phyloP scores from a whole-genome alignment of 495 filamentous ascomycete species.

The Penicillium manginii region DNA sequence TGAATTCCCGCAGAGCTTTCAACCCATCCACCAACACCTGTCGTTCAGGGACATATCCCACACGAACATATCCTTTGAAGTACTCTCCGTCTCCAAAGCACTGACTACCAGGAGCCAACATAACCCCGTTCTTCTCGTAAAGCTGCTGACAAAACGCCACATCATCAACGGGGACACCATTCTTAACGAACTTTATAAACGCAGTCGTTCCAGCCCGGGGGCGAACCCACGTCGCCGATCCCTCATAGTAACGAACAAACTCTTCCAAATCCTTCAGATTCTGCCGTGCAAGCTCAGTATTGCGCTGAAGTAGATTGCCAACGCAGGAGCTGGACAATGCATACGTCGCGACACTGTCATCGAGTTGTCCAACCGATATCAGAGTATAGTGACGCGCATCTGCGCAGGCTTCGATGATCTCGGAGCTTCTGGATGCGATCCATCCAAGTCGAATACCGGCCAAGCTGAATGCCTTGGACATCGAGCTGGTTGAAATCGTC shows the following conservation, averaged over 20 bases:
- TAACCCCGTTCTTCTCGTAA: constrained; percentile 68
- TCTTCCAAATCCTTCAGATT: constrained; percentile 68
- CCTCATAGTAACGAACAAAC: constrained; percentile 61
- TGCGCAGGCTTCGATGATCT: constrained; percentile 65
- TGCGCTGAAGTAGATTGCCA: constrained; percentile 66
- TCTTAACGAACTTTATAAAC: constrained; percentile 67
- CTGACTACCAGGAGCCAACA: constrained; percentile 73
- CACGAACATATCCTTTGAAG: constrained; percentile 75
- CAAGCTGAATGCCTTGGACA: constrained; percentile 85
- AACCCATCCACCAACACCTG: constrained; percentile 68
- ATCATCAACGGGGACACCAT: constrained; percentile 69
- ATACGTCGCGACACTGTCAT: constrained; percentile 75
- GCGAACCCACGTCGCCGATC: constrained; percentile 67
- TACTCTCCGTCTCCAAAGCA: constrained; percentile 74
- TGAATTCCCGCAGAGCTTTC: constrained; percentile 61
- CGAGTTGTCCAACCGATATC: constrained; percentile 82
- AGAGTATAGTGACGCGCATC: constrained; percentile 79
- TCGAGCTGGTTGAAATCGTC: constrained; percentile 73
- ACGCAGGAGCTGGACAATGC: constrained; percentile 65
- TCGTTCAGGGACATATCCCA: constrained; percentile 76
- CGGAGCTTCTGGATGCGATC: constrained; percentile 67
- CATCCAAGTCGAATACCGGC: constrained; percentile 84
- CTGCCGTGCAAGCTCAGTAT: constrained; percentile 66
- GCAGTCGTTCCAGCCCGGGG: constrained; percentile 84
- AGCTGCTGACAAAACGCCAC: constrained; percentile 69